Base-by-base conservation (phyloP, 345 rosid genomes). In the Citrus cavaleriei region DNA sequence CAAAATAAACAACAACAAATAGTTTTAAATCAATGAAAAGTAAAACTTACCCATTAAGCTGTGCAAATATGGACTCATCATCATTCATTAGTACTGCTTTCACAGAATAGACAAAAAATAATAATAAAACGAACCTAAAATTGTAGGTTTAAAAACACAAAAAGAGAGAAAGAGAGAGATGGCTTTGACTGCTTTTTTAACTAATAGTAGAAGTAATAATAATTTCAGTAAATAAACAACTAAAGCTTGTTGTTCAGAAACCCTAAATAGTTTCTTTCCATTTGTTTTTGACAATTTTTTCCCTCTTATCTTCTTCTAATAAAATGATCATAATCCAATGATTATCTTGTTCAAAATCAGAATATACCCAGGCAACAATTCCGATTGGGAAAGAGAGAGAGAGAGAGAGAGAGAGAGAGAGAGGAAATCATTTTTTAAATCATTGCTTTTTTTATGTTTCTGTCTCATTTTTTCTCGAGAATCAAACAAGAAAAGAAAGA, bases 341-440 rank as follows among this genome's bases (percentile, higher is more conserved):
- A 18, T 54, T 18, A 54, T 54, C 18, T 18, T 18, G 25, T 66
- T 35, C 34, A 70, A 46, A 67, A 38, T 24, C 46, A 14, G 59
- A 57, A 25, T 46, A 13, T 46, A 46, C 46, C 30, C 16, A 60
- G 7, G 22, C 10, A 61, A 25, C 10, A 22, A 9, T 10, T 24
- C 24, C 40, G 10, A 35, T 57, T 21, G 38, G 62, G 38, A 65
- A 76, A 71, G 32, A 22, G 28, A 6, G 13, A 63, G 0, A 63
- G 67, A 63, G 21, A 4, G 4, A 25, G 25, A 25, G 25, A 27
- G 27, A 1, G 4, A 34, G 28, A 7, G 13, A 63, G 6, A 63
- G 68, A 63, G 22, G 35, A 58, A 73, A 77, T 67, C 34, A 77
- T 72, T 64, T n/a, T 13, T 25, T 66, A 37, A 62, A 75, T 25